Evolutionary conservation across 1,284 basidiomycete species (phyloP).

Genomic region (Malassezia furfur): DNA sequence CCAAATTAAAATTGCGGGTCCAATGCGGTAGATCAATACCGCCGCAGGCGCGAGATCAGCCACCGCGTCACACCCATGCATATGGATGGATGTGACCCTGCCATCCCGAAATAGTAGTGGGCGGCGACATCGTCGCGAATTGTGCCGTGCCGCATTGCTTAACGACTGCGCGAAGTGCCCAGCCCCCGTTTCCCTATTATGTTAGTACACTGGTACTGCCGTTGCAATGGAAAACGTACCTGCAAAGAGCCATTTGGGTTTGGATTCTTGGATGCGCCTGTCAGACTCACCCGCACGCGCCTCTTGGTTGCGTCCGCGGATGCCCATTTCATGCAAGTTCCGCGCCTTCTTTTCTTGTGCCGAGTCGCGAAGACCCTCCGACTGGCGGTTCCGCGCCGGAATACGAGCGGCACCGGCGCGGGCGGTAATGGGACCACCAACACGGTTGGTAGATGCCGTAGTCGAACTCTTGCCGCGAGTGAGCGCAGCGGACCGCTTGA

Average conservation of each 20-base stretch:
- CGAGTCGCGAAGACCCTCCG: slow-evolving; percentile 33
- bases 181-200: slow-evolving; percentile 35
- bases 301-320: slow-evolving; percentile 37
- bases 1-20: no score
- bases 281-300: slow-evolving; percentile 44
- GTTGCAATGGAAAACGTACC: slow-evolving; percentile 4
- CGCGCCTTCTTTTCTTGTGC: slow-evolving; percentile 39
- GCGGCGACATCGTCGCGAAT: no score
- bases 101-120: no score
- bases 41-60: no score
- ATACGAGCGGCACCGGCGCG: slow-evolving; percentile 41
- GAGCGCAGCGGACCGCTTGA: slow-evolving; percentile 50
- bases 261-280: slow-evolving; percentile 40
- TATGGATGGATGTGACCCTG: no score
- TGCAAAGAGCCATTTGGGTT: slow-evolving; percentile 44
- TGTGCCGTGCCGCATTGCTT: no score
- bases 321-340: slow-evolving; percentile 30
- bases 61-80: no score
- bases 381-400: slow-evolving; percentile 36
- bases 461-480: slow-evolving; percentile 24
- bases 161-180: slow-evolving; percentile 40
- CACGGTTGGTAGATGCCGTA: slow-evolving; percentile 29
- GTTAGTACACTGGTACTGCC: background rate
- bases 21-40: background rate
- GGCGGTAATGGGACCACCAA: slow-evolving; percentile 33